Conservation (phyloP, 495 filamentous ascomycete species). For the Lasiosphaeria ovina region DNA sequence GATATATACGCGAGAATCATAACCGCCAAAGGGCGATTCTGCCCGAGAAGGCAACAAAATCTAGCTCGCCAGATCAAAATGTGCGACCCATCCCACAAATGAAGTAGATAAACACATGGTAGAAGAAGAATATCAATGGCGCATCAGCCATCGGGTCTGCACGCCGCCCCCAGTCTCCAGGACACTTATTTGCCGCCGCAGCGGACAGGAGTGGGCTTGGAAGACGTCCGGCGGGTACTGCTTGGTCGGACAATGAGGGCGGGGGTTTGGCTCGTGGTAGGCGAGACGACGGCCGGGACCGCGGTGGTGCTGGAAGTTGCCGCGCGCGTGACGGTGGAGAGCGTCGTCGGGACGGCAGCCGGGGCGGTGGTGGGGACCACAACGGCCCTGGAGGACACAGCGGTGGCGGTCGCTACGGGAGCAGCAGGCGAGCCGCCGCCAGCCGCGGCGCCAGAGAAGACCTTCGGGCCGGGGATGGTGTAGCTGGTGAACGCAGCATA, state of each 20-base stretch:
- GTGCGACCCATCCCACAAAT: too few species aligned
- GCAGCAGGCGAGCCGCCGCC: neutral
- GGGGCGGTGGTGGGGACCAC: neutral
- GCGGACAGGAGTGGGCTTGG: neutral
- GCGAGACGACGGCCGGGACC: neutral
- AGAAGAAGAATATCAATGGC: too few species aligned
- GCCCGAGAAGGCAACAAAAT: too few species aligned
- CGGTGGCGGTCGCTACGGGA: neutral
- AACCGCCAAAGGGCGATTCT: too few species aligned
- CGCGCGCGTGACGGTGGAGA: neutral
- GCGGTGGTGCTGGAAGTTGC: neutral
- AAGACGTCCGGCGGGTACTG: neutral
- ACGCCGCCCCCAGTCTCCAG: neutral
- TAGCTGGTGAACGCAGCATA: slow-evolving; percentile 38
- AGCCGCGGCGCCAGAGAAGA: slow-evolving; percentile 19
- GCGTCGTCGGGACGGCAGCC: neutral
- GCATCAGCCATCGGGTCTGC: neutral
- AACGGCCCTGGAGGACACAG: neutral
- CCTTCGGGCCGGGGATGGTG: slow-evolving; percentile 40
- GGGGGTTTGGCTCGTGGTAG: neutral
- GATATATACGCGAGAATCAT: too few species aligned
- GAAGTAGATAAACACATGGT: too few species aligned
- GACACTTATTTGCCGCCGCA: neutral
- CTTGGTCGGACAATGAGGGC: neutral
- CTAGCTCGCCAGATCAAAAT: too few species aligned